Base-by-base conservation (phyloP, 495 filamentous ascomycete species). In the Melanomma pulvis-pyrius region DNA sequence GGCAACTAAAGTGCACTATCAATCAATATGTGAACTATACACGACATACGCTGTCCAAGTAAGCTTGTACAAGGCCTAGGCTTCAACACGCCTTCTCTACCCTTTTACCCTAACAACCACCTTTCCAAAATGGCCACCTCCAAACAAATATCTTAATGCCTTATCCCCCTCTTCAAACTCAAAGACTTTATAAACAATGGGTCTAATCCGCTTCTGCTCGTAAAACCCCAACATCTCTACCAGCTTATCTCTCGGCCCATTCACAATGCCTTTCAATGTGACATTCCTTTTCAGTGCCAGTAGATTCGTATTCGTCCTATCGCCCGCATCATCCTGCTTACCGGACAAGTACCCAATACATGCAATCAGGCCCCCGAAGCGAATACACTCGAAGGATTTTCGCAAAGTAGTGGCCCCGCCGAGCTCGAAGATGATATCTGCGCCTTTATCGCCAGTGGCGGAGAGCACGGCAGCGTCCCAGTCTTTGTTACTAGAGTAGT, bases 401-500 rank as follows among this genome's bases (percentile, higher is more conserved):
- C 63, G 70, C 44, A 83, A 55, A 9, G 82, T 85, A 17, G 71
- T 53, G 28, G 79, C 76, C 9, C 82, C 82, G 1, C 81, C 82
- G 61, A 79, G 77, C 63, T 86, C 82, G 36, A 86, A 71, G 32
- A 86, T 79, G 48, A 81, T 73, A 62, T 82, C 79, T 0, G 75
- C 80, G 36, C 80, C 80, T 11, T 74, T 58, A 28, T 67, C 70
- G 15, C 59, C 32, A 5, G 81, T 82, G 7, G 76, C 21, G 17
- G 70, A 63, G 64, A 82, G 50, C 0, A 81, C 80, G 52, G 70
- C 74, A 8, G 71, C 57, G 28, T 81, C 73, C 81, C 82, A 83
- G 17, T 77, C 69, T n/a, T 74, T 72, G 2, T 57, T 74, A 0
- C 68, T 78, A 12, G 67, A 67, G 68, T 84, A 83, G 61, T 83